A percentile compares a stretch with the other conserved stretches of the same genome.
phyloP scores from a whole-genome alignment of 1,139 yeast species.

The Geotrichum klebahnii region DNA sequence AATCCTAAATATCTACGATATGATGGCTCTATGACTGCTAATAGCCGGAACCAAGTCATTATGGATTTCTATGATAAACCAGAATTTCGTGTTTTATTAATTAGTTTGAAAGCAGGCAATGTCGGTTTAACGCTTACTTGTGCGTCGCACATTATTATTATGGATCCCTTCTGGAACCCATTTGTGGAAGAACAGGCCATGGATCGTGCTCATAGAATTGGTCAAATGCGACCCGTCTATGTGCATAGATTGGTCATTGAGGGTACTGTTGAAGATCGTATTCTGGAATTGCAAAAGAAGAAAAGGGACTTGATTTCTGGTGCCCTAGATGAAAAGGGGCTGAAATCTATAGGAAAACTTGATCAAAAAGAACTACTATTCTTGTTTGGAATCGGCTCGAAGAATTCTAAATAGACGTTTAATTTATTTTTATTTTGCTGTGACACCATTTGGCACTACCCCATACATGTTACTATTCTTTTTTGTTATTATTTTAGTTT shows the following conservation, averaged over 20 bases:
- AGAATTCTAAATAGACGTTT: constrained; percentile 20
- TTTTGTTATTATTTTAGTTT: neutral
- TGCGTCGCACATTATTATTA: constrained; percentile 83
- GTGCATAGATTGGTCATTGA: constrained; percentile 66
- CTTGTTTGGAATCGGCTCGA: constrained; percentile 58
- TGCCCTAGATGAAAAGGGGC: constrained; percentile 75
- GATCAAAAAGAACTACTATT: constrained; percentile 70
- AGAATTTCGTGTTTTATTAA: constrained; percentile 52
- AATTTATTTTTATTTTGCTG: constrained; percentile 10
- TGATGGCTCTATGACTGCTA: constrained; percentile 76
- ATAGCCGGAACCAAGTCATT: constrained; percentile 58
- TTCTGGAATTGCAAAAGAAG: constrained; percentile 65
- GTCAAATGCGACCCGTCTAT: constrained; percentile 70
- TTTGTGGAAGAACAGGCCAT: constrained; percentile 94
- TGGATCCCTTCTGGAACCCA: constrained; percentile 97
- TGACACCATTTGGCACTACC: no score
- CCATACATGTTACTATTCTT: neutral
- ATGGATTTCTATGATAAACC: constrained; percentile 59
- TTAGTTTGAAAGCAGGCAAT: constrained; percentile 86
- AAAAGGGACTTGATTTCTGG: constrained; percentile 73
- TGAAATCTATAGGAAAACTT: constrained; percentile 60
- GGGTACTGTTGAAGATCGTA: constrained; percentile 80
- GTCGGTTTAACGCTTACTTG: constrained; percentile 89
- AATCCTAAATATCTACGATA: constrained; percentile 50
- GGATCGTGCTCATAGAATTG: constrained; percentile 91